Evolutionary conservation across 768 basidiomycete species (phyloP).

Genomic region (Phaeotremella skinneri): DNA sequence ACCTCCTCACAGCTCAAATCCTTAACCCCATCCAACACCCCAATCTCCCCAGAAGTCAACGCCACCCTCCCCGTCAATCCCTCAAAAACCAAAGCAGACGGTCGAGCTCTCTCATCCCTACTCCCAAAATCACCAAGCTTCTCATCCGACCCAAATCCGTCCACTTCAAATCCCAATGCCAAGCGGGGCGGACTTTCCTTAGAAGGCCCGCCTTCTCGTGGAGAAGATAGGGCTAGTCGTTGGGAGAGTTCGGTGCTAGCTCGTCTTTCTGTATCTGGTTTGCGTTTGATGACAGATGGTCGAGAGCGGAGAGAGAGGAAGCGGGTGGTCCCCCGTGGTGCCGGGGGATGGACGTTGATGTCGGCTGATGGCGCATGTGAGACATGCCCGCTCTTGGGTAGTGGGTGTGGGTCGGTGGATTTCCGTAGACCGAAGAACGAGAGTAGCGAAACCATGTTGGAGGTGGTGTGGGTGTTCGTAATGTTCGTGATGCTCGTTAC

Average conservation of each 20-base stretch:
- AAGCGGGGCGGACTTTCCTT: constrained; percentile 11
- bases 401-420: constrained; percentile 5
- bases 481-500: too few relatives aligned
- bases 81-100: constrained; percentile 11
- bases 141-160: background rate
- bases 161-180: constrained; percentile 13
- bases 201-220: background rate
- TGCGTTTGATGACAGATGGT: constrained; percentile 3
- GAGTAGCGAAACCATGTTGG: constrained; percentile 27
- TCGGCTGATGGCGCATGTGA: background rate
- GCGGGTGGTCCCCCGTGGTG: constrained; percentile 6
- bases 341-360: background rate
- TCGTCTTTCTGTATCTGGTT: constrained; percentile 11
- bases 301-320: constrained; percentile 8
- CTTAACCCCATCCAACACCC: constrained; percentile 11
- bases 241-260: constrained; percentile 5
- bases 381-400: background rate
- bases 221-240: constrained; percentile 11
- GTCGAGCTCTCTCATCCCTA: background rate
- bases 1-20: constrained; percentile 23
- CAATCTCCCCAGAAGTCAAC: constrained; percentile 18
- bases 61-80: constrained; percentile 17
- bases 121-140: background rate
- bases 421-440: constrained; percentile 33
- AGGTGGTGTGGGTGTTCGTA: background rate